phyloP scores from a whole-genome alignment of 768 basidiomycete genomes.

The Trametes meyenii region DNA sequence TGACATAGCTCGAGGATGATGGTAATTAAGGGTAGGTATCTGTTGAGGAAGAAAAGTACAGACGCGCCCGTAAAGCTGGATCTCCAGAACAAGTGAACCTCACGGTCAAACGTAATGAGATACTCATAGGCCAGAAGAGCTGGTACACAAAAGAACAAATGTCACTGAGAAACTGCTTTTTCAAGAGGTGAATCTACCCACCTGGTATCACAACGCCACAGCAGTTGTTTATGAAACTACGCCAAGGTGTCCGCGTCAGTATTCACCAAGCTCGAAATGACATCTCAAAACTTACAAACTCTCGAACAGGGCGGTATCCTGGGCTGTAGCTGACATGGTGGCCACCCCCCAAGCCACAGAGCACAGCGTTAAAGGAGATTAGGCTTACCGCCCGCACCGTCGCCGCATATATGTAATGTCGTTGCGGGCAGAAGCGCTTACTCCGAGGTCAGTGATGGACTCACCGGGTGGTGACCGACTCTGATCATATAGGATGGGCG shows the following conservation, averaged over 20 bases:
- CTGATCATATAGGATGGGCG: too few relatives aligned
- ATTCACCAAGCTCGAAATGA: not conserved
- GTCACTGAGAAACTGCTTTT: not conserved
- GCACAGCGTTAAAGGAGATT: too few relatives aligned
- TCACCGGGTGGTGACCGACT: too few relatives aligned
- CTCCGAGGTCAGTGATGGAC: too few relatives aligned
- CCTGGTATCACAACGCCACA: not conserved
- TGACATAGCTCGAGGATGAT: not conserved
- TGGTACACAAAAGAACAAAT: not conserved
- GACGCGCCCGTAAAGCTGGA: slow-evolving; percentile 15
- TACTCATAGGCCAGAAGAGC: slow-evolving; percentile 9
- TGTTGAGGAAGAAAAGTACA: slow-evolving; percentile 9
- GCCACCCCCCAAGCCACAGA: too few relatives aligned
- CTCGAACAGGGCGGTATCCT: not conserved
- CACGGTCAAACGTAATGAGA: slow-evolving; percentile 15
- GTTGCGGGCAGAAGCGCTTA: too few relatives aligned
- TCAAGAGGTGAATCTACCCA: not conserved
- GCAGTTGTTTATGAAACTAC: not conserved
- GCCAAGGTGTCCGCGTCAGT: not conserved
- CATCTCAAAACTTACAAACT: not conserved
- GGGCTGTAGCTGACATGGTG: not conserved
- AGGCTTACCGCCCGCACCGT: too few relatives aligned
- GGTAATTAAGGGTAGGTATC: slow-evolving; percentile 9
- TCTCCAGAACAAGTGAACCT: slow-evolving; percentile 19
- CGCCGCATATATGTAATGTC: too few relatives aligned